A percentile compares a stretch with the other conserved stretches of the same genome.
Evolutionary conservation across 495 filamentous ascomycete species (phyloP).

Genomic region (Lophiotrema nucula): DNA sequence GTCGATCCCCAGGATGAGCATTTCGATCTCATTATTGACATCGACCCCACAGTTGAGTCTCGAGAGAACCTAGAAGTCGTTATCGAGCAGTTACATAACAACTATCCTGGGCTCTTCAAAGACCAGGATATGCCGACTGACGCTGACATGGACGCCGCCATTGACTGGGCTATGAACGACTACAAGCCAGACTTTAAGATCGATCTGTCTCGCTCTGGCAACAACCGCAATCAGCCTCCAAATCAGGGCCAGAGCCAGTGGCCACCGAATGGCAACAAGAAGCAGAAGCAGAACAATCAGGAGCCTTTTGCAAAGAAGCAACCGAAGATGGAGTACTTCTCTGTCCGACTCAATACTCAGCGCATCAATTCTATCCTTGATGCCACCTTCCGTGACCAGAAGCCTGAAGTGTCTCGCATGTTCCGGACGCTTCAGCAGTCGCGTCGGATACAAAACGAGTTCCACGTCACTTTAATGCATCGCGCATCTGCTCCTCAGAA

Average conservation of each 20-base stretch:
- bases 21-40: conserved; percentile 81
- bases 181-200: conserved; percentile 76
- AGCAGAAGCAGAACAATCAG: not conserved
- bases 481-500: conserved; percentile 57
- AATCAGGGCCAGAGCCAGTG: conserved; percentile 15
- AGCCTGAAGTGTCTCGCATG: conserved; percentile 56
- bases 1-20: conserved; percentile 66
- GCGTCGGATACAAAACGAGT: conserved; percentile 75
- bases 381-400: conserved; percentile 58
- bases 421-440: conserved; percentile 71
- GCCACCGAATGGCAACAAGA: not conserved
- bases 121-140: conserved; percentile 62
- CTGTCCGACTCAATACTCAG: conserved; percentile 59
- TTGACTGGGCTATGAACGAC: conserved; percentile 69
- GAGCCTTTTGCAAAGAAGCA: conserved; percentile 35
- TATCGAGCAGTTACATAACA: conserved; percentile 62
- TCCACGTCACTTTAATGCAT: conserved; percentile 94
- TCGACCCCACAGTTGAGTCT: conserved; percentile 73
- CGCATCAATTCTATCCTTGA: conserved; percentile 63
- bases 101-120: conserved; percentile 72
- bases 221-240: conserved; percentile 23
- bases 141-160: conserved; percentile 77
- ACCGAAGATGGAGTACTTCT: conserved; percentile 79
- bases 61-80: conserved; percentile 83
- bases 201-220: conserved; percentile 55